Conservation (phyloP, 805 yeast genomes). For the Millerozyma acaciae region DNA sequence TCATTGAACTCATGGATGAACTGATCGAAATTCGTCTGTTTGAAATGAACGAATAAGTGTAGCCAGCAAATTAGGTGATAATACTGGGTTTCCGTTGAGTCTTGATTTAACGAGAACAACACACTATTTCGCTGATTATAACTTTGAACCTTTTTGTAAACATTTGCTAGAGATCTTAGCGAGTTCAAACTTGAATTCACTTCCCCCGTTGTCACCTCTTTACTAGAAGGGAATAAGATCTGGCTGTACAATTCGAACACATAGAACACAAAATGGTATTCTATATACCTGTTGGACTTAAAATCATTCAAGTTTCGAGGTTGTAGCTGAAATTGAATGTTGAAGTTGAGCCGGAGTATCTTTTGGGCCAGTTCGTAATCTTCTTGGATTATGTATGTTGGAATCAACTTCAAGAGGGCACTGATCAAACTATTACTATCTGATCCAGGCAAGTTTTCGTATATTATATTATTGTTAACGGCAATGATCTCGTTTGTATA, state of each 20-base stretch:
- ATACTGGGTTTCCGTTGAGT: slow-evolving; percentile 18
- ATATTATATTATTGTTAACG: not conserved
- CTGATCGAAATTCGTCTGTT: slow-evolving; percentile 21
- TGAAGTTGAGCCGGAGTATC: slow-evolving; percentile 13
- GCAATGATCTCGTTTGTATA: slow-evolving; percentile 3
- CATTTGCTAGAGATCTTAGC: slow-evolving; percentile 12
- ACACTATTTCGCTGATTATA: slow-evolving; percentile 21
- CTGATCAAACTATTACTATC: not conserved
- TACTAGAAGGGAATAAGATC: slow-evolving; percentile 18
- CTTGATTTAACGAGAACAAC: slow-evolving; percentile 7
- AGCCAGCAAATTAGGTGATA: slow-evolving; percentile 20
- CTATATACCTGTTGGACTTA: slow-evolving; percentile 22
- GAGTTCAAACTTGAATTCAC: slow-evolving; percentile 3
- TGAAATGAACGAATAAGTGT: slow-evolving; percentile 20
- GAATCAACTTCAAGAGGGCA: slow-evolving; percentile 6
- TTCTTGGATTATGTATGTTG: slow-evolving; percentile 11
- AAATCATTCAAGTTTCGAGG: slow-evolving; percentile 19
- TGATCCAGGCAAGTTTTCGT: not conserved
- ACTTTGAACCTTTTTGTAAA: slow-evolving; percentile 19
- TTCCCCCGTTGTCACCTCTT: slow-evolving; percentile 1
- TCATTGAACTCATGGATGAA: slow-evolving; percentile 21
- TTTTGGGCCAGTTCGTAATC: slow-evolving; percentile 17
- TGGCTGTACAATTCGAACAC: slow-evolving; percentile 16
- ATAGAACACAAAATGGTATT: slow-evolving; percentile 25
- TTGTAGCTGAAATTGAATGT: slow-evolving; percentile 21